A percentile compares a stretch with the other conserved stretches of the same genome.
Conservation (phyloP, 179 eudicot species). For the Silene coronaria region DNA sequence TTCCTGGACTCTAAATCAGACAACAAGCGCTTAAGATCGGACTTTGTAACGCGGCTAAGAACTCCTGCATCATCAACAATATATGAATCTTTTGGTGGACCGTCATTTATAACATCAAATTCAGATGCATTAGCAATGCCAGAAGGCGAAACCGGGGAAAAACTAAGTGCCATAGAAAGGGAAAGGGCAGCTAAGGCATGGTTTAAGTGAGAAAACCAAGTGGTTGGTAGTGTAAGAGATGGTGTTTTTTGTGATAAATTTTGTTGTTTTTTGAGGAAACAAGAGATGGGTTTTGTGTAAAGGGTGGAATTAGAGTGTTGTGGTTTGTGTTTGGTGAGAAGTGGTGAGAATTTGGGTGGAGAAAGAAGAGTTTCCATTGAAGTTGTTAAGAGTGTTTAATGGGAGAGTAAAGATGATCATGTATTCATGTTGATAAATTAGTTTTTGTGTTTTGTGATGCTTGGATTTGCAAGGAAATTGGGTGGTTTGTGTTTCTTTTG, state of each 20-base stretch:
- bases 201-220: conserved; percentile 51
- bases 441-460: conserved; percentile 9
- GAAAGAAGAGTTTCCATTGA: conserved; percentile 87
- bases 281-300: conserved; percentile 44
- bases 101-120: conserved; percentile 77
- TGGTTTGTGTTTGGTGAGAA: conserved; percentile 38
- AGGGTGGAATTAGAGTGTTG: conserved; percentile 35
- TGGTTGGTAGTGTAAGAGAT: conserved; percentile 36
- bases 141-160: conserved; percentile 43
- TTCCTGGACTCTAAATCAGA: conserved; percentile 90
- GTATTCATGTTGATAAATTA: not conserved
- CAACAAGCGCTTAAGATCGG: conserved; percentile 76
- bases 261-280: conserved; percentile 39
- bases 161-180: conserved; percentile 66
- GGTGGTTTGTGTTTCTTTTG: conserved; percentile 44
- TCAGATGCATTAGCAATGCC: conserved; percentile 64
- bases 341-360: conserved; percentile 49
- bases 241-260: conserved; percentile 40
- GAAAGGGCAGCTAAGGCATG: conserved; percentile 84
- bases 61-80: conserved; percentile 98
- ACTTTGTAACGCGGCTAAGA: conserved; percentile 74
- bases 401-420: conserved; percentile 10
- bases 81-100: conserved; percentile 74
- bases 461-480: conserved; percentile 25
- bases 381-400: conserved; percentile 21